These are phyloP conservation scores for Blumeria graminis DNA, from an alignment of 2,329 filamentous ascomycete genomes.

Conservation along the genomic window DNA sequence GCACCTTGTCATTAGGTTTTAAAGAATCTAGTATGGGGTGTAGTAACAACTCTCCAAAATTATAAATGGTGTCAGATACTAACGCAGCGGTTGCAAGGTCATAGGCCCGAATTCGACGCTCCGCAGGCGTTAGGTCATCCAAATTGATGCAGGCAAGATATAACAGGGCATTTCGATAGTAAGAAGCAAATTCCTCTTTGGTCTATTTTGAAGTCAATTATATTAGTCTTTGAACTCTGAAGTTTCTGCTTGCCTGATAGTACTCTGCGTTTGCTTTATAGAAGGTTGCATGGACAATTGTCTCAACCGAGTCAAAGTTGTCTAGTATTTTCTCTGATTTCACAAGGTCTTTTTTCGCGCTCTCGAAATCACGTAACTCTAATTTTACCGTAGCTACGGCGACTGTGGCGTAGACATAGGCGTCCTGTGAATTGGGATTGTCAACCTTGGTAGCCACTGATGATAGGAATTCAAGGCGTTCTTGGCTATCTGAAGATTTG, in stretches of 20 bases:
- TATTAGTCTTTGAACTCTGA: neutral
- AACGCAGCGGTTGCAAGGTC: slow-evolving; percentile 82
- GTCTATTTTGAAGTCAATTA: slow-evolving; percentile 20
- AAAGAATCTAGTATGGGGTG: slow-evolving; percentile 87
- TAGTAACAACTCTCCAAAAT: slow-evolving; percentile 94
- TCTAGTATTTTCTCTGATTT: slow-evolving; percentile 73
- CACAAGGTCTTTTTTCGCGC: slow-evolving; percentile 67
- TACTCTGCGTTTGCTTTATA: slow-evolving; percentile 90
- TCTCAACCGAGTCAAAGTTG: slow-evolving; percentile 83
- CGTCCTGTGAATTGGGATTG: slow-evolving; percentile 80
- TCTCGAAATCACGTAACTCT: slow-evolving; percentile 53
- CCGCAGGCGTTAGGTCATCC: slow-evolving; percentile 42
- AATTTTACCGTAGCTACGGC: slow-evolving; percentile 76
- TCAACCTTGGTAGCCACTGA: slow-evolving; percentile 71
- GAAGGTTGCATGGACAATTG: slow-evolving; percentile 83
- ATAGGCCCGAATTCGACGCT: slow-evolving; percentile 67
- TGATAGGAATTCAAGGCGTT: slow-evolving; percentile 67
- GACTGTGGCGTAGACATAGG: slow-evolving; percentile 79
- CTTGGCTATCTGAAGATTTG: slow-evolving; percentile 43
- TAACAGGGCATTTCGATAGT: slow-evolving; percentile 92
- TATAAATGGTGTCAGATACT: slow-evolving; percentile 90
- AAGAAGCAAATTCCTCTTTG: slow-evolving; percentile 80
- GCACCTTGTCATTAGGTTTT: slow-evolving; percentile 56
- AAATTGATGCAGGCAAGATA: slow-evolving; percentile 93
- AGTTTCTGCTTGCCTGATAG: slow-evolving; percentile 38